Evolutionary conservation across 345 rosid species (phyloP).

Genomic region (Stellera chamaejasme): DNA sequence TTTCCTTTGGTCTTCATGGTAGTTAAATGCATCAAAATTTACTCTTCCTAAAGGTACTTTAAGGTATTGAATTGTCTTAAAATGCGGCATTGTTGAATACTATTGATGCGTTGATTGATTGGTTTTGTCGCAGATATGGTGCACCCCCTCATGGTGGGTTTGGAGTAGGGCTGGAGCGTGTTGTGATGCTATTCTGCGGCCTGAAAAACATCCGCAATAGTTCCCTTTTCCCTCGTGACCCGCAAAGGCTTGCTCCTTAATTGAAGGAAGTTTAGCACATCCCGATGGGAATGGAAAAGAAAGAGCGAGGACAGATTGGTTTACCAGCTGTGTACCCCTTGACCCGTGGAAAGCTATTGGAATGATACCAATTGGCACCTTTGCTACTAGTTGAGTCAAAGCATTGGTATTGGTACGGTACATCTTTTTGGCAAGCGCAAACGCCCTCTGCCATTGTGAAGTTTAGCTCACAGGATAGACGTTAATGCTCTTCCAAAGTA

Average conservation of each 20-base stretch:
- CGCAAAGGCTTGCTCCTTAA: conserved; percentile 57
- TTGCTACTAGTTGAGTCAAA: no score
- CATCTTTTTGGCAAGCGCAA: not conserved
- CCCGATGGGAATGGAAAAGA: no score
- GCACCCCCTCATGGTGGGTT: conserved; percentile 94
- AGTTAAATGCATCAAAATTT: not conserved
- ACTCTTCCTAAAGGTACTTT: not conserved
- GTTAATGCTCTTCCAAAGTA: no score
- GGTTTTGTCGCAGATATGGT: conserved; percentile 46
- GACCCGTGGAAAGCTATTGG: no score
- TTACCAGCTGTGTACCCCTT: no score
- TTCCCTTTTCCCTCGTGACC: conserved; percentile 87
- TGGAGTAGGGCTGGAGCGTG: conserved; percentile 78
- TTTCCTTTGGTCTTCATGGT: not conserved
- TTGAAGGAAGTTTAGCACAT: no score
- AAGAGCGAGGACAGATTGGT: no score
- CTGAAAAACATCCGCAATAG: conserved; percentile 70
- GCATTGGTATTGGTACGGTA: no score
- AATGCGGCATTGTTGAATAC: not conserved
- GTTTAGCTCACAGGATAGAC: not conserved
- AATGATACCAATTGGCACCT: no score
- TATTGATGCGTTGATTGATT: conserved; percentile 2
- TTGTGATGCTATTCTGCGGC: conserved; percentile 81
- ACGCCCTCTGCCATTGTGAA: not conserved
- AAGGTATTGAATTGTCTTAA: not conserved